These are phyloP conservation scores for Pittosporum tobira DNA, from an alignment of 129 eudicot genomes.

Conservation along the genomic window DNA sequence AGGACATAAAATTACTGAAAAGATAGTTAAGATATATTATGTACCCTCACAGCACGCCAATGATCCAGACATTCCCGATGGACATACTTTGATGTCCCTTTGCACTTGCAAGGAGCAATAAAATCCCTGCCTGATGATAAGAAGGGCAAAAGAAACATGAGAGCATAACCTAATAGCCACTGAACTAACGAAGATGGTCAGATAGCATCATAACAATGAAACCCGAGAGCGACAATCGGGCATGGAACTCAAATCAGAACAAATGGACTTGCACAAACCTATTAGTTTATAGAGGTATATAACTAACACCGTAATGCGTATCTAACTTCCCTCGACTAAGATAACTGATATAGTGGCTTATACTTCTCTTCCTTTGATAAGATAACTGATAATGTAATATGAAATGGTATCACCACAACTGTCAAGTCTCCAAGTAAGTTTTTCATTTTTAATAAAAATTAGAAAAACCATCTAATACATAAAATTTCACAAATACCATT, in stretches of 20 bases:
- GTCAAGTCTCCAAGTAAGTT: too few relatives aligned
- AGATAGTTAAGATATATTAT: neutral
- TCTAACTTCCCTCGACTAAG: neutral
- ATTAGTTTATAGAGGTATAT: neutral
- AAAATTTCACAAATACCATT: too few relatives aligned
- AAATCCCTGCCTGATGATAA: constrained; percentile 88
- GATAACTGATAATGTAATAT: too few relatives aligned
- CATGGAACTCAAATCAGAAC: neutral
- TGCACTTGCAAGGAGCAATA: constrained; percentile 97
- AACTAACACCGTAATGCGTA: neutral
- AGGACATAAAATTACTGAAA: too few relatives aligned
- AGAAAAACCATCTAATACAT: too few relatives aligned
- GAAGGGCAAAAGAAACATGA: neutral
- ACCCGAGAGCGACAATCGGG: neutral
- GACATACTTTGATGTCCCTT: constrained; percentile 93
- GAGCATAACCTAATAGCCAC: neutral
- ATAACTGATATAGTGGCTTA: too few relatives aligned
- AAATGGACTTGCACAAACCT: neutral
- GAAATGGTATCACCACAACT: too few relatives aligned
- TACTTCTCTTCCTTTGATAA: too few relatives aligned
- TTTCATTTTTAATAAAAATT: too few relatives aligned
- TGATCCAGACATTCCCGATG: constrained; percentile 95
- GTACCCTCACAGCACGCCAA: constrained; percentile 95
- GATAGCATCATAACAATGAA: too few relatives aligned
- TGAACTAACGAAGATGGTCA: neutral